A percentile compares a stretch with the other conserved stretches of the same genome.
Evolutionary conservation across 352 stramenopile species (phyloP).

Genomic region (Phytophthora macrochlamydospora): DNA sequence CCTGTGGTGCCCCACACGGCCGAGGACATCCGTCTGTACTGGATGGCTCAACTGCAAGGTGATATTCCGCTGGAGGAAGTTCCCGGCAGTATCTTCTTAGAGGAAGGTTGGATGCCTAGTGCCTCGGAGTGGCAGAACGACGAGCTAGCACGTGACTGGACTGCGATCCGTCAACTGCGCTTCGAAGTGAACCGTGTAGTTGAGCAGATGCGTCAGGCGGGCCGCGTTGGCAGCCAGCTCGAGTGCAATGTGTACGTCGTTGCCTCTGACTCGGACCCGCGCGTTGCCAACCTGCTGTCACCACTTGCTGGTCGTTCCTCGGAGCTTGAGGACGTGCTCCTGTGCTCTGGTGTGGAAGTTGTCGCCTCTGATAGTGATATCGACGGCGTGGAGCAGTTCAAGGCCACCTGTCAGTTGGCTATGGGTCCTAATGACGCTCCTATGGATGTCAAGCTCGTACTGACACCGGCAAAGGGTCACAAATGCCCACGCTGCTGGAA

Average conservation of each 20-base stretch:
- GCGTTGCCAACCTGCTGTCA: constrained; percentile 64
- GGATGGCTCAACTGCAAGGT: constrained; percentile 52
- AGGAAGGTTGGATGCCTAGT: constrained; percentile 65
- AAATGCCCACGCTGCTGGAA: constrained; percentile 93
- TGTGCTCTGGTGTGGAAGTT: constrained; percentile 71
- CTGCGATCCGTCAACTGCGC: constrained; percentile 87
- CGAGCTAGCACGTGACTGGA: constrained; percentile 82
- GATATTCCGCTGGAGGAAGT: constrained; percentile 57
- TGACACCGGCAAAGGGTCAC: constrained; percentile 67
- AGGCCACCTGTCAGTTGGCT: constrained; percentile 41
- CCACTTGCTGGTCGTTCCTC: constrained; percentile 15
- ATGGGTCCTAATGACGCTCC: constrained; percentile 42
- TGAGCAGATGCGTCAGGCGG: constrained; percentile 66
- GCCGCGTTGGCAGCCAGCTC: constrained; percentile 67
- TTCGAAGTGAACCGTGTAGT: constrained; percentile 82
- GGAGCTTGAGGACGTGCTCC: constrained; percentile 73
- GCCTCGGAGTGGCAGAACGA: constrained; percentile 57
- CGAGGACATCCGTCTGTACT: constrained; percentile 96
- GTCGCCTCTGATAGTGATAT: constrained; percentile 41
- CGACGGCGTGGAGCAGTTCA: constrained; percentile 33
- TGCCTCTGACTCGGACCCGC: constrained; percentile 41
- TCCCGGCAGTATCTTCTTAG: constrained; percentile 73
- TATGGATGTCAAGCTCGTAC: constrained; percentile 55
- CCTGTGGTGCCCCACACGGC: constrained; percentile 96
- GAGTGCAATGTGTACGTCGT: constrained; percentile 77